These are phyloP conservation scores for Cyclanthera cordifolia DNA, from an alignment of 306 rosid genomes.

Conservation along the genomic window DNA sequence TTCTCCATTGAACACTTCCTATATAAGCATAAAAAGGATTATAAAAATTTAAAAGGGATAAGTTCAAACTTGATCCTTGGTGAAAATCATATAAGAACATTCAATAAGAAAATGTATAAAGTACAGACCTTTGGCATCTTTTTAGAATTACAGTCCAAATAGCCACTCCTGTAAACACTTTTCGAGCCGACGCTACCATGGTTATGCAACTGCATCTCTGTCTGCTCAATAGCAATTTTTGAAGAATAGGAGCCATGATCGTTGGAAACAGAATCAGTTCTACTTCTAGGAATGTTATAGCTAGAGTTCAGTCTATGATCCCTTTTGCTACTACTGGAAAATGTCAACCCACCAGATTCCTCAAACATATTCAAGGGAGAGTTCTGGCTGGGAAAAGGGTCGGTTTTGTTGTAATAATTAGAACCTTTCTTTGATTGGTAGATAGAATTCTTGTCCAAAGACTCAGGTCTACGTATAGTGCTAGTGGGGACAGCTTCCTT, in stretches of 20 bases:
- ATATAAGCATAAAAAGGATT: constrained; percentile 26
- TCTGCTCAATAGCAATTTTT: constrained; percentile 31
- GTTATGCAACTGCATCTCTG: constrained; percentile 23
- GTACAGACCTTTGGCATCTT: constrained; percentile 32
- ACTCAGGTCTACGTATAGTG: constrained; percentile 35
- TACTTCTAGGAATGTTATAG: constrained; percentile 39
- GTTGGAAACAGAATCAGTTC: constrained; percentile 43
- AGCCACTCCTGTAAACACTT: constrained; percentile 35
- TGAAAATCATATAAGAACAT: background rate
- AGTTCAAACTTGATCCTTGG: background rate
- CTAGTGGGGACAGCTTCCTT: constrained; percentile 40
- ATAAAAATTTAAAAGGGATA: background rate
- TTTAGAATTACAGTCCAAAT: constrained; percentile 33
- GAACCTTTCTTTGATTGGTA: constrained; percentile 31
- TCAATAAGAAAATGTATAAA: constrained; percentile 2
- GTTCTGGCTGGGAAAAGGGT: constrained; percentile 38
- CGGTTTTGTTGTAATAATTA: constrained; percentile 19
- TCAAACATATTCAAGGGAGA: constrained; percentile 52
- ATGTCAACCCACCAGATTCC: constrained; percentile 39
- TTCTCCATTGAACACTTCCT: constrained; percentile 40
- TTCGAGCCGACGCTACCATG: constrained; percentile 30
- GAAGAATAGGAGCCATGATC: constrained; percentile 42
- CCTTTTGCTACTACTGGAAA: constrained; percentile 35
- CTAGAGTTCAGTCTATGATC: constrained; percentile 35
- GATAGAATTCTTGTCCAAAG: constrained; percentile 40